Base-by-base conservation (phyloP, 768 basidiomycete genomes). In the Tulasnella sp. region DNA sequence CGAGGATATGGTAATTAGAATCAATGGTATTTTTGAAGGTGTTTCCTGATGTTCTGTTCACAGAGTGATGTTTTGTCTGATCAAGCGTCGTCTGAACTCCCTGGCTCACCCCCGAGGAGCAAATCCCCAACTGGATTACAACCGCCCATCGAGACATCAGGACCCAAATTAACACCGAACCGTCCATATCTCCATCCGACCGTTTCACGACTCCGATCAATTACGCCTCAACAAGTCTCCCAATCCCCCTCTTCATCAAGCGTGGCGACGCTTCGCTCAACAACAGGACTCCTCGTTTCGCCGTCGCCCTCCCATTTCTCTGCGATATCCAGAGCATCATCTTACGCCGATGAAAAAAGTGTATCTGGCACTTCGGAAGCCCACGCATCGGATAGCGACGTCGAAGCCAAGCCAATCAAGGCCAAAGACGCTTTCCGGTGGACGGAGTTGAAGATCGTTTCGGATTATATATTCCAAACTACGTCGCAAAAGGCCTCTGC, bases 351-450 rank as follows among this genome's bases (percentile, higher is more conserved):
- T 11, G 61, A 67, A 5, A 20, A 67, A 3, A 89, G 89, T 80
- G 82, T 88, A 37, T 85, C 84, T 61, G 82, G 82, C 46, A 79
- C 78, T 48, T 83, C 84, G 46, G 82, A 82, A 75, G 75, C 78
- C 76, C 83, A 82, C 42, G 35, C 35, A n/a, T 55, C 73, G 11
- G 73, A 67, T 67, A 67, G 51, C 32, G 29, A 61, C 26, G 26
- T 51, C 80, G 82, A 26, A 79, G 82, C 29, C 73, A 72, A 10
- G 80, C 83, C 77, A 26, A 40, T 55, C 13, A 75, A 61, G 40
- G 85, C 84, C 51, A 87, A 88, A 13, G 89, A 92, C 42, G 90
- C 91, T 18, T 93, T 96, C 83, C 88, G 87, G 78, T 96, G 94
- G 94, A 89, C 92, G 0, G 86, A 87, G 42, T 85, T 96, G 72